Base-by-base conservation (phyloP, 192 early-diverging fungal genomes). In the Coemansia sp. region DNA sequence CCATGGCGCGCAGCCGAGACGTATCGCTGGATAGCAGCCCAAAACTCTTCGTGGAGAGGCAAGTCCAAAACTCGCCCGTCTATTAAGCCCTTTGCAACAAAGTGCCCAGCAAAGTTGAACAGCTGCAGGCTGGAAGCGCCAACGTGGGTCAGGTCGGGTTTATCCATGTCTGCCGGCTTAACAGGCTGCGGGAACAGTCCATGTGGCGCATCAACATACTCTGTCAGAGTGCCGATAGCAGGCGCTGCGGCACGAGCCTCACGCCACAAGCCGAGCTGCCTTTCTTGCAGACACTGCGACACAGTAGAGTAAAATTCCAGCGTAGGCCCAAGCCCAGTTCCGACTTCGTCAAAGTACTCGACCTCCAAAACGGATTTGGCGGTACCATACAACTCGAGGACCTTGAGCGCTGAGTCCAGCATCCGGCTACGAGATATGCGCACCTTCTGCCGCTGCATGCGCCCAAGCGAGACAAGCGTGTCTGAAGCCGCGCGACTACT, bases 261-360 rank as follows among this genome's bases (percentile, higher is more conserved):
- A 1, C 89, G 77, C 94, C 94, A 95, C 56, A 95, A 65, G 45
- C 76, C 85, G 28, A 85, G 62, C 0, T 61, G 63, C 36, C 81
- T 79, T 59, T 87, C 86, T 39, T 86, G 85, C 16, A 95, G 83
- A 59, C 92, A 91, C 34, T 82, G 85, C 11, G 89, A 94, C 2
- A 96, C 88, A 10, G 82, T 74, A 5, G 92, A 77, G 70, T 94
- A 98, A 69, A 98, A 98, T 74, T 98, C 96, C 8, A 95, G 83
- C 0, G 94, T 94, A 0, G 93, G 94, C 0, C 94, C 94, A 4
- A 96, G 73, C 1, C 95, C 95, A 9, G 93, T 93, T 10, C 95
- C 95, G 23, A 91, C 94, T 56, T 98, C 95, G 60, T 94, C 93
- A 69, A 89, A 89, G 62, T 94, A 98, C 71, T 98, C 94, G n/a